Conservation (phyloP, 768 basidiomycete species). For the Rhizopogon roseolus region DNA sequence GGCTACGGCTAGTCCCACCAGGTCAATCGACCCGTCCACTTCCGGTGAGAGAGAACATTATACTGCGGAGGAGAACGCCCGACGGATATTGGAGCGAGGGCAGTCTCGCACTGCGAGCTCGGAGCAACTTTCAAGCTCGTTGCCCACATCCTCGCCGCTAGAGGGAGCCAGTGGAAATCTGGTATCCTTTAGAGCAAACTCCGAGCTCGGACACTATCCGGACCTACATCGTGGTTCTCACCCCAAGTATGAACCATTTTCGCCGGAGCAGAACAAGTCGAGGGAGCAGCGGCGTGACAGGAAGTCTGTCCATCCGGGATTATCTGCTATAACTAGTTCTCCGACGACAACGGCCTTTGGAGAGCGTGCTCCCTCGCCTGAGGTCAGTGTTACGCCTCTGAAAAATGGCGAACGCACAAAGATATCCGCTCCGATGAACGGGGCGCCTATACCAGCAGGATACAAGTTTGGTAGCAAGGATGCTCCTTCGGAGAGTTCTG, state of each 20-base stretch:
- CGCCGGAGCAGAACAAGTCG: conserved; percentile 51
- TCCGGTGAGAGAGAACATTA: conserved; percentile 27
- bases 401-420: conserved; percentile 70
- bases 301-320: conserved; percentile 62
- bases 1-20: conserved; percentile 51
- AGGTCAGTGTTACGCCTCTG: conserved; percentile 44
- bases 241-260: conserved; percentile 37
- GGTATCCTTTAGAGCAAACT: conserved; percentile 55
- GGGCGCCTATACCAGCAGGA: conserved; percentile 79
- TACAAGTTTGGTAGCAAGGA: conserved; percentile 90
- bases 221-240: conserved; percentile 41
- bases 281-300: conserved; percentile 48
- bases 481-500: conserved; percentile 35
- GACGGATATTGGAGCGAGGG: conserved; percentile 40
- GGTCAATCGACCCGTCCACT: conserved; percentile 43
- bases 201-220: conserved; percentile 77
- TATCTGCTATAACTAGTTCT: conserved; percentile 45
- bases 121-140: conserved; percentile 58
- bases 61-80: conserved; percentile 24
- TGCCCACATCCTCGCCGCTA: conserved; percentile 46
- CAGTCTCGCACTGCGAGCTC: conserved; percentile 43
- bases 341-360: conserved; percentile 31
- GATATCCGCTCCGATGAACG: conserved; percentile 86
- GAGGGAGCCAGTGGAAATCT: conserved; percentile 26
- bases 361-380: conserved; percentile 38